Conservation (phyloP, 1,139 yeast genomes). For the Debaryomycetaceae sp. region DNA sequence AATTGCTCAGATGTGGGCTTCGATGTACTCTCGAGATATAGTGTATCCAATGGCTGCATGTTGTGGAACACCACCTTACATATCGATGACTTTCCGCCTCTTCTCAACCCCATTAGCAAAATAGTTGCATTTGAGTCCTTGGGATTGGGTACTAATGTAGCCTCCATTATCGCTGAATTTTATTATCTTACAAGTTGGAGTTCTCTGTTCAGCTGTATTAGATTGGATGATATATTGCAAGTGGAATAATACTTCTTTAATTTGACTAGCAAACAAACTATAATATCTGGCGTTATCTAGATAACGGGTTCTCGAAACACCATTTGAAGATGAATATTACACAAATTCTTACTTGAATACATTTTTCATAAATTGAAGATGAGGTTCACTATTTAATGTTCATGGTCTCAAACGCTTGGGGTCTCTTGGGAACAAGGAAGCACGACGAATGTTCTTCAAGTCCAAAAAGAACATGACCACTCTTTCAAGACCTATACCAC, state of each 20-base stretch:
- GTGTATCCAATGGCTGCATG: slow-evolving; percentile 93
- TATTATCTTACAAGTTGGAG: too few relatives aligned
- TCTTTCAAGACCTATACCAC: slow-evolving; percentile 98
- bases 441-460: slow-evolving; percentile 94
- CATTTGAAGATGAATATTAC: background rate
- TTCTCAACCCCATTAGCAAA: slow-evolving; percentile 79
- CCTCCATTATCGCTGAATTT: slow-evolving; percentile 39
- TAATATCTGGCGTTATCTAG: background rate
- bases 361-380: background rate
- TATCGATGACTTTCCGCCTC: slow-evolving; percentile 84
- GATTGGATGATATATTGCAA: too few relatives aligned
- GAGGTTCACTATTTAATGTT: slow-evolving; percentile 2
- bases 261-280: too few relatives aligned
- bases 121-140: slow-evolving; percentile 65
- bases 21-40: slow-evolving; percentile 86
- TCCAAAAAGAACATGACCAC: slow-evolving; percentile 97
- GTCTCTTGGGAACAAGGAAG: slow-evolving; percentile 98
- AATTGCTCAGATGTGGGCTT: slow-evolving; percentile 81
- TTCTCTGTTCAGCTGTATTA: too few relatives aligned
- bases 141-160: slow-evolving; percentile 27
- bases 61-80: slow-evolving; percentile 94
- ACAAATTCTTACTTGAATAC: background rate
- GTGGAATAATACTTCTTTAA: too few relatives aligned
- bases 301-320: background rate
- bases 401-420: slow-evolving; percentile 91